Conservation (phyloP, 305 asterid species). For the Fraxinus floribunda region DNA sequence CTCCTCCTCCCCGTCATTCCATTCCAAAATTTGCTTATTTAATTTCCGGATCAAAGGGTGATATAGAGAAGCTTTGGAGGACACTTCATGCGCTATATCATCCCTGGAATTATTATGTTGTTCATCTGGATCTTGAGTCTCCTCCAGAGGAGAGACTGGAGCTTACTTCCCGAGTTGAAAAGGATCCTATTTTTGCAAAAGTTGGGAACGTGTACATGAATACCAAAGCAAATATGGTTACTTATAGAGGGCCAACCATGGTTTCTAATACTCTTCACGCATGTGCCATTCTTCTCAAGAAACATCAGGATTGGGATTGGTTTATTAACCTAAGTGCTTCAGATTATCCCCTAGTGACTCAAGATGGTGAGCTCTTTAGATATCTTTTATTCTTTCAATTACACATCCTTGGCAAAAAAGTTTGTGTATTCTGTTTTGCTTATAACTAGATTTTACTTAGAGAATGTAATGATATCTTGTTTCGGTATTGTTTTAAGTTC, state of each 20-base stretch:
- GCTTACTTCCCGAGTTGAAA: slow-evolving; percentile 55
- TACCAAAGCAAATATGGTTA: slow-evolving; percentile 80
- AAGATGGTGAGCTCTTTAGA: slow-evolving; percentile 65
- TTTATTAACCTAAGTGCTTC: slow-evolving; percentile 96
- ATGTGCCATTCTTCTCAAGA: slow-evolving; percentile 86
- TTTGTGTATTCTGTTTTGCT: slow-evolving; percentile 4
- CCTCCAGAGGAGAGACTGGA: slow-evolving; percentile 74
- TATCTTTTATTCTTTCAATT: not conserved
- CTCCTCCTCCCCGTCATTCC: slow-evolving; percentile 48
- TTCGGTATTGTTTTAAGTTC: not conserved
- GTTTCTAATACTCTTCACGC: slow-evolving; percentile 92
- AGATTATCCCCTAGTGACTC: slow-evolving; percentile 95
- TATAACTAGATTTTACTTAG: not conserved
- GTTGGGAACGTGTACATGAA: slow-evolving; percentile 74
- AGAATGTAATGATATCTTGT: not conserved
- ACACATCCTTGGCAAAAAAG: not conserved
- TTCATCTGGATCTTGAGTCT: slow-evolving; percentile 88
- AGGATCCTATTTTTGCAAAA: slow-evolving; percentile 52
- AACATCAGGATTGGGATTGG: slow-evolving; percentile 86
- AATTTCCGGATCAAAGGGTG: slow-evolving; percentile 90
- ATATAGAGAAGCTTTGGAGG: slow-evolving; percentile 88
- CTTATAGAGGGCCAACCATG: slow-evolving; percentile 97
- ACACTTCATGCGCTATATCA: slow-evolving; percentile 78
- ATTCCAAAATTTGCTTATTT: slow-evolving; percentile 84
- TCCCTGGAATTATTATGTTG: slow-evolving; percentile 82